Base-by-base conservation (phyloP, 306 rosid genomes). In the Citrullus colocynthis region DNA sequence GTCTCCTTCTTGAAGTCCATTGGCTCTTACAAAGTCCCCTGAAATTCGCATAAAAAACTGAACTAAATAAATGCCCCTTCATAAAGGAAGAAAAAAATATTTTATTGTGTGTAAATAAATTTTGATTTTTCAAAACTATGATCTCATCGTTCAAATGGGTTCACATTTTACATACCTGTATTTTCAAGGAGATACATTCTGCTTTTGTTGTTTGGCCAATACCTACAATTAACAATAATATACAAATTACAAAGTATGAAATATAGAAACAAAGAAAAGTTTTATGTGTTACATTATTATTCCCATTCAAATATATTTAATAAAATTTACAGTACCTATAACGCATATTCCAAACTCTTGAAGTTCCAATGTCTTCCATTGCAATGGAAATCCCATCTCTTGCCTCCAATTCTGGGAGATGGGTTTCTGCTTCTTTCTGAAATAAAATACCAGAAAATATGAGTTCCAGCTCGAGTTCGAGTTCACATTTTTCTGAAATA, bases 141-240 rank as follows among this genome's bases (percentile, higher is more conserved):
- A 37, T 37, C 55, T 5, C 21, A 70, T 21, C n/a, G 5, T 45
- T 69, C 18, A 69, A 39, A 66, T 65, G 12, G 7, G 36, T 21
- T 24, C 14, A 28, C 9, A 30, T 36, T 16, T 81, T 52, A 2
- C 7, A 52, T 80, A 94, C 98, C 99, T 60, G 99, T 95, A 82
- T 92, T 95, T 87, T 95, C 99, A 8, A 95, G 97, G 78, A 95
- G 91, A 89, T 95, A 95, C 99, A 95, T 95, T 82, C 99, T 89
- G 87, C 99, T 95, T 86, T 95, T 95, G 79, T 92, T 95, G 88
- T 95, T 95, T 34, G 99, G 99, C 99, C 99, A 95, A 84, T 95
- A 95, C 85, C 99, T 95, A 97, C 37, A 65, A 65, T 16, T 18
- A 64, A 64, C 72, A 36, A 64, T 5, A 34, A 3, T 7, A 64